These are phyloP conservation scores for Sutorius eximius DNA, from an alignment of 1,284 basidiomycete genomes.

Conservation along the genomic window DNA sequence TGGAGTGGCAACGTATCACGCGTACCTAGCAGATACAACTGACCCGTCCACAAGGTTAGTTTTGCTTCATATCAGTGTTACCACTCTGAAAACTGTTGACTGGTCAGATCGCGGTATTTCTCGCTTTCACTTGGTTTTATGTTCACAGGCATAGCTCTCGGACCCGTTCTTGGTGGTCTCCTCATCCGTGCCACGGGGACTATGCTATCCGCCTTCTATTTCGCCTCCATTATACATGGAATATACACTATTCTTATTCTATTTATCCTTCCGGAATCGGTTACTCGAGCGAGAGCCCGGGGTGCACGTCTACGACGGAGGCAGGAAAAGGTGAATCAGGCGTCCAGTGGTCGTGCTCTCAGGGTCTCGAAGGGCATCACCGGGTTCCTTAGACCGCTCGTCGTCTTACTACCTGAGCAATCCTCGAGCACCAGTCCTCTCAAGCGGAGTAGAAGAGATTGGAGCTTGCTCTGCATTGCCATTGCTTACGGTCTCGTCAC, in stretches of 20 bases:
- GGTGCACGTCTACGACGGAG: conserved; percentile 17
- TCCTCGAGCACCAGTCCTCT: conserved; percentile 35
- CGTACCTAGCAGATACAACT: conserved; percentile 32
- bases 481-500: conserved; percentile 54
- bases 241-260: conserved; percentile 53
- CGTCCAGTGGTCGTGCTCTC: not conserved
- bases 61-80: not conserved
- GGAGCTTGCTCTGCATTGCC: conserved; percentile 65
- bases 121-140: conserved; percentile 62
- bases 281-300: conserved; percentile 40
- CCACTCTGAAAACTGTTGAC: not conserved
- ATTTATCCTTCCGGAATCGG: conserved; percentile 75
- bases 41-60: conserved; percentile 27
- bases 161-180: conserved; percentile 70
- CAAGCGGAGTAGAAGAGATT: conserved; percentile 54
- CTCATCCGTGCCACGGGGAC: conserved; percentile 58
- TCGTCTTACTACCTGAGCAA: conserved; percentile 57
- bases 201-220: conserved; percentile 72
- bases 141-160: conserved; percentile 67
- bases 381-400: conserved; percentile 64
- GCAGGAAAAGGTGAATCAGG: conserved; percentile 6
- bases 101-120: conserved; percentile 55
- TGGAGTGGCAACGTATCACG: conserved; percentile 19
- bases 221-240: conserved; percentile 49
- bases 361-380: conserved; percentile 41